Percentiles rank a stretch among this genome's conserved stretches.
Evolutionary conservation across 192 early-diverging fungal genomes (phyloP).

Genomic region (Coemansia sp.): DNA sequence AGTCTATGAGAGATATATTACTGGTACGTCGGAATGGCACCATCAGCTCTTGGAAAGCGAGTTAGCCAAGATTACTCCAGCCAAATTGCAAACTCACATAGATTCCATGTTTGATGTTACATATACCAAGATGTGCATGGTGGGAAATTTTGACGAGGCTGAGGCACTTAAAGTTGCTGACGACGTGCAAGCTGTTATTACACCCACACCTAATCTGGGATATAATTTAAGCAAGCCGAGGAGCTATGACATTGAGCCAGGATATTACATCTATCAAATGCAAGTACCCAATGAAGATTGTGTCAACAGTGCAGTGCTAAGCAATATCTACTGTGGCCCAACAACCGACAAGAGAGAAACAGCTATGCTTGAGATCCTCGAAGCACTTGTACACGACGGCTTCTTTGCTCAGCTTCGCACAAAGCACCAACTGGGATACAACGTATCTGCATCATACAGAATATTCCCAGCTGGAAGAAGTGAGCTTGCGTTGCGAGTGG

Average conservation of each 20-base stretch:
- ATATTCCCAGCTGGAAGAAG: not conserved
- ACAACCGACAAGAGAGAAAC: not conserved
- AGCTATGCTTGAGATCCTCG: conserved; percentile 60
- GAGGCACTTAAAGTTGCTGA: not conserved
- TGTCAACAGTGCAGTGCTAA: not conserved
- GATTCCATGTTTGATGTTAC: conserved; percentile 31
- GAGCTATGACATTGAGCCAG: conserved; percentile 79
- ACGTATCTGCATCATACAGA: not conserved
- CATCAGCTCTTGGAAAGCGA: not conserved
- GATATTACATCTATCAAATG: conserved; percentile 27
- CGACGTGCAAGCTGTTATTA: conserved; percentile 15
- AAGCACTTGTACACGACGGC: conserved; percentile 74
- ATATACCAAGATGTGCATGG: not conserved
- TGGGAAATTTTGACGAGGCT: not conserved
- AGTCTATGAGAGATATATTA: not conserved
- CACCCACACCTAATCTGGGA: conserved; percentile 29
- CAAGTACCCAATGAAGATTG: not conserved
- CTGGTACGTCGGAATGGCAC: not conserved
- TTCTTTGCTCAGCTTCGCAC: conserved; percentile 89
- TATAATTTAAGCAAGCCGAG: conserved; percentile 90
- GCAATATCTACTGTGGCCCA: not conserved
- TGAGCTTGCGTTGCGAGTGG: conserved; percentile 17
- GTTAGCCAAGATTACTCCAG: conserved; percentile 7
- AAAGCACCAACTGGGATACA: conserved; percentile 78
- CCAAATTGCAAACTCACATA: conserved; percentile 1